Base-by-base conservation (phyloP, 352 stramenopile species). In the Pythium biforme region DNA sequence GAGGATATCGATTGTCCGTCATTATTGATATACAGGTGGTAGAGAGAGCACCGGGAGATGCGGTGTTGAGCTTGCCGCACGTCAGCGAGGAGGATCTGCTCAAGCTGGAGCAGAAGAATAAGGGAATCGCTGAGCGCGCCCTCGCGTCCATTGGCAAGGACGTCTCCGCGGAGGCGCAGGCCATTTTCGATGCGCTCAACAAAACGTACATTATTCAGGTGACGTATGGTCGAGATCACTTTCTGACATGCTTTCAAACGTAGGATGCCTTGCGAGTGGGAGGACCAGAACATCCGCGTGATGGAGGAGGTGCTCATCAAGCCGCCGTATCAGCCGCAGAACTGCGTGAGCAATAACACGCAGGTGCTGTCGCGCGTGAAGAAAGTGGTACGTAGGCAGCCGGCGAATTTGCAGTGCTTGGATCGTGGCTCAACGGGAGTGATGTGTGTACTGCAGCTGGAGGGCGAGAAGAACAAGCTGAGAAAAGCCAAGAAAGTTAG, bases 161-260 rank as follows among this genome's bases (percentile, higher is more conserved):
- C 48, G 87, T 96, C 48, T 75, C 73, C 7, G 61, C 66, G 3
- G 76, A 92, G 55, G 85, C 85, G 26, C 87, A 96, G 59, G 63
- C 70, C 37, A 90, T 94, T 67, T 96, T 96, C 49, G 86, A 96
- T 59, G 85, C 85, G 33, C 81, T 96, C 47, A 94, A 93, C 75
- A 96, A 96, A 70, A 96, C 87, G 74, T 94, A 83, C 62, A 76
- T 55, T 27, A 25, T 40, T 17, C 3, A 4, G 34, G 34, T 40
- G 34, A 40, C 12, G 12, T 4, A 9, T 17, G 34, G 34, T 17
- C 14, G 34, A 40, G 34, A 40, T 17, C 34, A 19, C 31, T 34
- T 5, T 7, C 22, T 11, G n/a, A 4, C 4, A 22, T 25, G 11
- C 12, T 0, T 22, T 43, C 8, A 10, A 12, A 9, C 14, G 12